A percentile compares a stretch with the other conserved stretches of the same genome.
These are phyloP conservation scores for Trichoderma lentiforme DNA, from an alignment of 2,329 filamentous ascomycete species.

Conservation along the genomic window DNA sequence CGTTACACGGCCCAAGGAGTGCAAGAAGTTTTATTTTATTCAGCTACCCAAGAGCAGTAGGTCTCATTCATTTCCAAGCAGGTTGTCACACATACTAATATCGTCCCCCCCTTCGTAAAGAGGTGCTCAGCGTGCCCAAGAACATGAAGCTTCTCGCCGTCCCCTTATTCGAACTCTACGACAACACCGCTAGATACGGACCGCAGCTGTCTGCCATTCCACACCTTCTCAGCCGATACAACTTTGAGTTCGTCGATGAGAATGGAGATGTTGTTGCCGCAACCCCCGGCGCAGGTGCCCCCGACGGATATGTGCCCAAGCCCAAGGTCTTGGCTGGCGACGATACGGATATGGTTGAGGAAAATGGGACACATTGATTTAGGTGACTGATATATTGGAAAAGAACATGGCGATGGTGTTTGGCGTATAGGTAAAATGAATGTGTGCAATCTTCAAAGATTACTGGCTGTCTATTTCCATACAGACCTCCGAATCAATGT, in stretches of 20 bases:
- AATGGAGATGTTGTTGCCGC: slow-evolving; percentile 80
- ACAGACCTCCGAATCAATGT: slow-evolving; percentile 5
- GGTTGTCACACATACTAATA: not conserved
- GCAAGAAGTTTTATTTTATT: slow-evolving; percentile 98
- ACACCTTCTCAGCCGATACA: slow-evolving; percentile 89
- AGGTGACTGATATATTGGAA: slow-evolving; percentile 24
- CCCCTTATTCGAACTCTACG: slow-evolving; percentile 95
- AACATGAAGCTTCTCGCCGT: slow-evolving; percentile 99
- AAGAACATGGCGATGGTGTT: slow-evolving; percentile 36
- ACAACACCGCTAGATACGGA: slow-evolving; percentile 92
- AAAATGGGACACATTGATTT: slow-evolving; percentile 37
- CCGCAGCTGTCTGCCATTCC: slow-evolving; percentile 96
- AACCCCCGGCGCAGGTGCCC: slow-evolving; percentile 67
- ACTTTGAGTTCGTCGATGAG: slow-evolving; percentile 97
- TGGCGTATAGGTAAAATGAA: slow-evolving; percentile 28
- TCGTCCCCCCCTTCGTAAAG: slow-evolving; percentile 42
- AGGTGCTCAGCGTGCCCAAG: slow-evolving; percentile 94
- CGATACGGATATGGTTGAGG: slow-evolving; percentile 59
- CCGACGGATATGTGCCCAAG: slow-evolving; percentile 58
- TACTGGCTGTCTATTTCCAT: slow-evolving; percentile 2
- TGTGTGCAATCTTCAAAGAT: slow-evolving; percentile 1
- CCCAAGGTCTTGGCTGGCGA: slow-evolving; percentile 63
- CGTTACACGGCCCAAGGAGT: slow-evolving; percentile 94
- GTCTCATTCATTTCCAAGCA: not conserved
- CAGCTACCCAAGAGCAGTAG: slow-evolving; percentile 87